Conservation (phyloP, 345 rosid species). For the Arabis hirsuta region DNA sequence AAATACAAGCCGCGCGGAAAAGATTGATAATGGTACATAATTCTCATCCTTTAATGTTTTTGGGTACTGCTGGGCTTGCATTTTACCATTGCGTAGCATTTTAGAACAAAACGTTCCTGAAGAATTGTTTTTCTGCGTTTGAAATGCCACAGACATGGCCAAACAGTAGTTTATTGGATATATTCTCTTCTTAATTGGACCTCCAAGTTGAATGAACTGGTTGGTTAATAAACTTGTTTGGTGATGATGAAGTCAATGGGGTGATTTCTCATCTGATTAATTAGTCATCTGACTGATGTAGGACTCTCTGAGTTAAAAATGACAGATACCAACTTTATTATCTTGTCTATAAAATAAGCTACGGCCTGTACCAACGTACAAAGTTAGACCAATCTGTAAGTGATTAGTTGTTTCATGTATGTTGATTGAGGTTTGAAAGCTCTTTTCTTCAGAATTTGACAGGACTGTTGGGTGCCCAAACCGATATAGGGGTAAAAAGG, state of each 20-base stretch:
- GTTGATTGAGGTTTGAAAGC: conserved; percentile 13
- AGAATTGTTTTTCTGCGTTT: background rate
- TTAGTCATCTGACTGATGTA: conserved; percentile 4
- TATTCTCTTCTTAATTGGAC: background rate
- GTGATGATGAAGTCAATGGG: background rate
- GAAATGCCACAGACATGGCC: conserved; percentile 9
- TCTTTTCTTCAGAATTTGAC: conserved; percentile 55
- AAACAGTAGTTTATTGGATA: conserved; percentile 10
- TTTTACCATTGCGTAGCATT: background rate
- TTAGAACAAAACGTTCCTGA: conserved; percentile 2
- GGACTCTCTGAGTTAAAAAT: background rate
- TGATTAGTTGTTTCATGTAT: background rate
- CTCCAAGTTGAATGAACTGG: conserved; percentile 1
- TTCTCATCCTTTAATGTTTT: conserved; percentile 6
- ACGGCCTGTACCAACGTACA: conserved; percentile 1
- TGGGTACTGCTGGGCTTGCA: conserved; percentile 8
- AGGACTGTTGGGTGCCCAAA: conserved; percentile 44
- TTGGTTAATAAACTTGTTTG: conserved; percentile 4
- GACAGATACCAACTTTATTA: background rate
- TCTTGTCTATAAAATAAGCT: conserved; percentile 1
- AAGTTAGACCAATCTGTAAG: conserved; percentile 10
- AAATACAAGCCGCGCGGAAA: conserved; percentile 51
- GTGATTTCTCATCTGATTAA: background rate
- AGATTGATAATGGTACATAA: conserved; percentile 46
- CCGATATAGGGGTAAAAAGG: conserved; percentile 67